A percentile compares a stretch with the other conserved stretches of the same genome.
phyloP scores from a whole-genome alignment of 2,329 filamentous ascomycete species.

The Bimuria novae-zelandiae region DNA sequence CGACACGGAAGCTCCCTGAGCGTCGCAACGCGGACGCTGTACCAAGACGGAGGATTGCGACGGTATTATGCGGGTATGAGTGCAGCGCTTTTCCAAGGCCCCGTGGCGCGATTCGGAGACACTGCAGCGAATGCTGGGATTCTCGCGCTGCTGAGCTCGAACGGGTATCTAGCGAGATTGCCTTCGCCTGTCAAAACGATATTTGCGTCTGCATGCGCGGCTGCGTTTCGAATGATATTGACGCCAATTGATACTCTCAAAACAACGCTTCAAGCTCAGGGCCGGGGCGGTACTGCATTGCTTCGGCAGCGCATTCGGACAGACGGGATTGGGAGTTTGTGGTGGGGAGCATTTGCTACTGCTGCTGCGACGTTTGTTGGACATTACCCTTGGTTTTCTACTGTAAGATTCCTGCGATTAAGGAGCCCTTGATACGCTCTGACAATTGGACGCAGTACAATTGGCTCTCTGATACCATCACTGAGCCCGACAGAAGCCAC shows the following conservation, averaged over 20 bases:
- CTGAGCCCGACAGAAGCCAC: slow-evolving; percentile 24
- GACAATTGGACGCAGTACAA: slow-evolving; percentile 20
- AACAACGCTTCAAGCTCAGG: slow-evolving; percentile 35
- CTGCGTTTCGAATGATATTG: slow-evolving; percentile 32
- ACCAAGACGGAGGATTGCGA: slow-evolving; percentile 29
- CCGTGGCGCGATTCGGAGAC: slow-evolving; percentile 35
- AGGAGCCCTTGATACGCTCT: neutral
- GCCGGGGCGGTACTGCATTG: slow-evolving; percentile 24
- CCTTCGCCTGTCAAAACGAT: slow-evolving; percentile 35
- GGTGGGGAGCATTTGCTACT: slow-evolving; percentile 39
- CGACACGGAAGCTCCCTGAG: slow-evolving; percentile 32
- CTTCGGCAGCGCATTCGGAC: slow-evolving; percentile 30
- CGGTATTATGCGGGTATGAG: slow-evolving; percentile 34
- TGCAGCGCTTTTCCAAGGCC: slow-evolving; percentile 33
- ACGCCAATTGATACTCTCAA: slow-evolving; percentile 37
- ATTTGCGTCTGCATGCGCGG: slow-evolving; percentile 34
- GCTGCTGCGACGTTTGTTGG: slow-evolving; percentile 37
- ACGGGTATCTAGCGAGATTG: slow-evolving; percentile 26
- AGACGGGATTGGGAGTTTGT: slow-evolving; percentile 32
- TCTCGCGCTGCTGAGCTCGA: slow-evolving; percentile 32
- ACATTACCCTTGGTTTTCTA: slow-evolving; percentile 38
- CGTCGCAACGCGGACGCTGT: slow-evolving; percentile 31
- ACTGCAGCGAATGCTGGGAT: slow-evolving; percentile 38
- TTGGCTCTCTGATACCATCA: slow-evolving; percentile 28
- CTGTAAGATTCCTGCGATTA: neutral